Evolutionary conservation across 202 grass and related monocot genomes (phyloP), one percentile per base, ranked within the genome.

Genomic region (Hordeum pubiflorum): DNA sequence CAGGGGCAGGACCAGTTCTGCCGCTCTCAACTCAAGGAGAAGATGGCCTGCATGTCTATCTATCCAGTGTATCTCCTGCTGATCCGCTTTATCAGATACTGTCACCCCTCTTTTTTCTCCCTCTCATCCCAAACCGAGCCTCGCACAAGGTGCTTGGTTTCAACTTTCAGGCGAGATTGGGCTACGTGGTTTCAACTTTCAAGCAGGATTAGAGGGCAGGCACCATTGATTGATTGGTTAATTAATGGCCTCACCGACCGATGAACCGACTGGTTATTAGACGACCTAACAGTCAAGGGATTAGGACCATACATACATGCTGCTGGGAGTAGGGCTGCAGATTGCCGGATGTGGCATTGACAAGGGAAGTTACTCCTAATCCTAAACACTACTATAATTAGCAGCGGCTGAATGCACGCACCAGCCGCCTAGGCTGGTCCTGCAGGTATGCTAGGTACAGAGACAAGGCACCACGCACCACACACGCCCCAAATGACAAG

Each of bases 171-270:
- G 38, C 38, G 2, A 40, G 75, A 44, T 43, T 13, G 2, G 40
- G 75, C 52, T 31, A 43, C 15, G 54, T 27, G 68, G 4, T 46
- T 5, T 14, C 43, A 29, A 29, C 27, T 29, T 3, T 29, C 27
- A 84, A 88, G 40, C 62, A 70, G 44, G 31, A 60, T 80, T 40
- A 88, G 68, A 67, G 65, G 29, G 11, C 48, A 14, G 80, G 61
- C 29, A 10, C 40, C 37, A 79, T 83, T 83, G 64, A 4, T 11
- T 43, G 40, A 29, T 29, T 29, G 3, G 59, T 33, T 14, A 18
- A 52, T 52, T 43, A 63, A 26, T 71, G 34, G 34, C 34, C 20
- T 67, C 2, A 22, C 34, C 33, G 36, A 65, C 60, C 32, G 23
- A 59, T 26, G 58, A 79, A 79, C 27, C 38, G 44, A 58, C 56